Percentiles rank a stretch among this genome's conserved stretches.
Conservation (phyloP, 768 basidiomycete genomes). For the Rhodotorula diobovata region DNA sequence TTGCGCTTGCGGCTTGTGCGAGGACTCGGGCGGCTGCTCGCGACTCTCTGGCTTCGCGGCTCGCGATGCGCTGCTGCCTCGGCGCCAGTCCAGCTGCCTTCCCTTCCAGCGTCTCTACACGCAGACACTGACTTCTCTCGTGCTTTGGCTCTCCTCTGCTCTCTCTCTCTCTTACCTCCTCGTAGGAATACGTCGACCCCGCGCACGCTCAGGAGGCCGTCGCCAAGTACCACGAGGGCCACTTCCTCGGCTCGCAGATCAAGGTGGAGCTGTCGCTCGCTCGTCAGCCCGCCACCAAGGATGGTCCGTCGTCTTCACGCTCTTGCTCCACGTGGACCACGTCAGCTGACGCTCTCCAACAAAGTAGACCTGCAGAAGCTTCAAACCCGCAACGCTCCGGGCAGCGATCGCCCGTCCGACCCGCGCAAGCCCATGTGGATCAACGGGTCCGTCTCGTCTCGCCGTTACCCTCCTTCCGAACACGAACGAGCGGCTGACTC, state of each 20-base stretch:
- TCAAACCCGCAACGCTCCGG: constrained; percentile 14
- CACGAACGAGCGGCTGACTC: neutral
- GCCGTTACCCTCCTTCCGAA: neutral
- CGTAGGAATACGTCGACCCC: constrained; percentile 37
- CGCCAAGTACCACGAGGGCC: constrained; percentile 42
- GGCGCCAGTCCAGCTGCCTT: neutral
- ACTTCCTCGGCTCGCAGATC: constrained; percentile 44
- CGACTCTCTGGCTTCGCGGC: neutral
- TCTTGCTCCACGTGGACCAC: neutral
- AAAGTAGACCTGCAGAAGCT: neutral
- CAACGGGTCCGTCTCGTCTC: constrained; percentile 9
- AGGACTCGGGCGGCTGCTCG: too few species aligned
- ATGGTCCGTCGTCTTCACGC: neutral
- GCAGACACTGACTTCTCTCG: neutral
- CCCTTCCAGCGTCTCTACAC: neutral
- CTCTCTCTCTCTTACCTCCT: neutral
- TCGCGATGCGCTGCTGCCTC: neutral
- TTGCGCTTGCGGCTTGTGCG: too few species aligned
- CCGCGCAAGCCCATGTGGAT: constrained; percentile 36
- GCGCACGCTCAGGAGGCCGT: constrained; percentile 38
- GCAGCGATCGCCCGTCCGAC: constrained; percentile 36
- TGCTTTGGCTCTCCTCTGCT: neutral
- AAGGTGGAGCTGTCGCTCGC: constrained; percentile 41
- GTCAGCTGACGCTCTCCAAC: neutral
- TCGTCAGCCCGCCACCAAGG: constrained; percentile 6